These are phyloP conservation scores for Brettanomyces naardenensis DNA, from an alignment of 805 yeast species.

Conservation along the genomic window DNA sequence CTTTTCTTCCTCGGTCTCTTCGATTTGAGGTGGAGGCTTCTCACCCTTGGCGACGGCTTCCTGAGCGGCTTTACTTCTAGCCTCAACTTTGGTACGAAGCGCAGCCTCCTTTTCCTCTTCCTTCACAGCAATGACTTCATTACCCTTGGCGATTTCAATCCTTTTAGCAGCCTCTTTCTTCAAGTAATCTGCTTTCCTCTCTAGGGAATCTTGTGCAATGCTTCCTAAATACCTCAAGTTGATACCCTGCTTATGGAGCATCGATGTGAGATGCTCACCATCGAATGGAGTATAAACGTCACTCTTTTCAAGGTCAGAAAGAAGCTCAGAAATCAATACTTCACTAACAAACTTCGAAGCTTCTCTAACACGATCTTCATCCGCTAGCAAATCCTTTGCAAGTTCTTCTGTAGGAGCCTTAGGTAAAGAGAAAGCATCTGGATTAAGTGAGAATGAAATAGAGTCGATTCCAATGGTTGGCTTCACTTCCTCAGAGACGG, in stretches of 20 bases:
- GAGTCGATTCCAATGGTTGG: slow-evolving; percentile 47
- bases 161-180: slow-evolving; percentile 14
- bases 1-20: slow-evolving; percentile 26
- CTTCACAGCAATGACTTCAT: slow-evolving; percentile 21
- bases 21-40: slow-evolving; percentile 16
- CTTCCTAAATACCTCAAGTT: slow-evolving; percentile 82
- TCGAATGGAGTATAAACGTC: slow-evolving; percentile 61
- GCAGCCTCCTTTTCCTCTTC: slow-evolving; percentile 16
- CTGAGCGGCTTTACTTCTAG: slow-evolving; percentile 24
- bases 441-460: slow-evolving; percentile 56
- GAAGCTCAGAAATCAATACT: slow-evolving; percentile 53
- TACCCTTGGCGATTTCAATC: slow-evolving; percentile 26
- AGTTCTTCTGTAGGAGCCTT: slow-evolving; percentile 30
- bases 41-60: slow-evolving; percentile 13
- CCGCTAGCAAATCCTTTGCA: slow-evolving; percentile 33
- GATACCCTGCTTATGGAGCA: slow-evolving; percentile 76
- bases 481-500: slow-evolving; percentile 28
- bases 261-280: slow-evolving; percentile 63
- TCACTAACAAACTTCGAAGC: slow-evolving; percentile 57
- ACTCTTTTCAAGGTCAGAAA: slow-evolving; percentile 46
- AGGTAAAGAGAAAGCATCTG: slow-evolving; percentile 60
- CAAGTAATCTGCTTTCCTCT: slow-evolving; percentile 16
- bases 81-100: slow-evolving; percentile 13
- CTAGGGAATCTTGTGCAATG: slow-evolving; percentile 30
- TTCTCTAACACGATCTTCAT: slow-evolving; percentile 58